Percentiles rank a stretch among this genome's conserved stretches.
phyloP scores from a whole-genome alignment of 192 early-diverging fungal genomes.

The Linnemannia exigua region DNA sequence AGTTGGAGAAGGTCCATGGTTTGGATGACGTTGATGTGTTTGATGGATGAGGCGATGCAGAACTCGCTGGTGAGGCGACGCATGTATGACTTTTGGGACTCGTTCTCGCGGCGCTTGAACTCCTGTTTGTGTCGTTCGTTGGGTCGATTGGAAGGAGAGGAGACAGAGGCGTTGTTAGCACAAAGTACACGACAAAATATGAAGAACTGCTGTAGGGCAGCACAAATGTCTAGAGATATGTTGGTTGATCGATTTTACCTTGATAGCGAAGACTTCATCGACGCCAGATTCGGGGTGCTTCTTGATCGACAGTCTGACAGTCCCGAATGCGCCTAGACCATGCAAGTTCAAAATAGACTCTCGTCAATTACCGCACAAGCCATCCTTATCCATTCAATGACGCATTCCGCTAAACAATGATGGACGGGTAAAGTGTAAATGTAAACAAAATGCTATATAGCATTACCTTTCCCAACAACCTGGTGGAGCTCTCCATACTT shows the following conservation, averaged over 20 bases:
- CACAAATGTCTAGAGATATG: not conserved
- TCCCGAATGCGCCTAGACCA: conserved; percentile 44
- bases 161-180: not conserved
- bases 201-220: not conserved
- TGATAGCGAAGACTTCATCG: conserved; percentile 36
- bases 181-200: not conserved
- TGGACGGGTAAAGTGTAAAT: too few species aligned
- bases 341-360: not conserved
- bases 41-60: conserved; percentile 83
- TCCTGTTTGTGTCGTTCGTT: conserved; percentile 66
- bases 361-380: not conserved
- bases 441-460: not conserved
- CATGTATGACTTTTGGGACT: conserved; percentile 66
- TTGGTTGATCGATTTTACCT: conserved; percentile 21
- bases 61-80: conserved; percentile 78
- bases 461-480: conserved; percentile 50
- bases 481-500: conserved; percentile 47
- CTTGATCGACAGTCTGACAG: conserved; percentile 38
- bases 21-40: conserved; percentile 83
- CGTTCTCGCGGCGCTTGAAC: conserved; percentile 79
- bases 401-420: not conserved
- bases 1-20: conserved; percentile 83
- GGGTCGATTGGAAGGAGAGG: not conserved
- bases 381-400: not conserved
- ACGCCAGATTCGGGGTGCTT: conserved; percentile 25